Evolutionary conservation across 2,329 filamentous ascomycete genomes (phyloP), one percentile per base, ranked within the genome.

Genomic region (Periconia sp.): DNA sequence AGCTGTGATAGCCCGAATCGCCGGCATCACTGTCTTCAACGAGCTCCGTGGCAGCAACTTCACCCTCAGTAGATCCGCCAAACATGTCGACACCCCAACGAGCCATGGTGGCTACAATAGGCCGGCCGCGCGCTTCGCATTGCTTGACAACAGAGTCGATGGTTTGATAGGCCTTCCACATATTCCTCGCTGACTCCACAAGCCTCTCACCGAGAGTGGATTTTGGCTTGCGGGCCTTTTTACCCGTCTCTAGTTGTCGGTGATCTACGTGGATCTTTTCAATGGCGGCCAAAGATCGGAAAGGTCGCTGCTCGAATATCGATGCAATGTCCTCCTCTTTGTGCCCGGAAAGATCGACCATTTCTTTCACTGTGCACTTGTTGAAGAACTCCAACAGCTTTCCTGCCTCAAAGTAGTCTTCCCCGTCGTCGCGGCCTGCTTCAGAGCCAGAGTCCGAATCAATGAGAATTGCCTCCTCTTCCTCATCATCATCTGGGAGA

Each of bases 341-440:
- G 55, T 89, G 85, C 31, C 86, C 87, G 0, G 91, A 91, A 56
- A 97, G 87, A 61, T 96, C 92, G 1, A 89, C 85, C 41, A 99
- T 82, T 53, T 93, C 90, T 35, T 87, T 83, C 10, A 85, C 77
- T 6, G 85, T 85, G 70, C 90, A 94, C 0, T 81, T 85, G 67
- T 97, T 97, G 73, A 99, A 86, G 65, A 92, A 95, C 8, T 86
- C 82, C 27, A 97, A 78, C 7, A 97, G 83, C 51, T 81, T 81
- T 5, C 66, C 66, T 30, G 85, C 79, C 41, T 84, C 69, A 30
- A 69, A 62, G 23, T 58, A 64, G 10, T 73, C 67, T 14, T 54
- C 58, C 7, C 56, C 64, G 23, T 56, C 59, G 5, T 41, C 49
- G 2, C 27, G 47, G 43, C 79, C 77, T 14, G 73, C 73, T 13